These are phyloP conservation scores for Hibiscus syriacus DNA, from an alignment of 345 rosid species.

Conservation along the genomic window DNA sequence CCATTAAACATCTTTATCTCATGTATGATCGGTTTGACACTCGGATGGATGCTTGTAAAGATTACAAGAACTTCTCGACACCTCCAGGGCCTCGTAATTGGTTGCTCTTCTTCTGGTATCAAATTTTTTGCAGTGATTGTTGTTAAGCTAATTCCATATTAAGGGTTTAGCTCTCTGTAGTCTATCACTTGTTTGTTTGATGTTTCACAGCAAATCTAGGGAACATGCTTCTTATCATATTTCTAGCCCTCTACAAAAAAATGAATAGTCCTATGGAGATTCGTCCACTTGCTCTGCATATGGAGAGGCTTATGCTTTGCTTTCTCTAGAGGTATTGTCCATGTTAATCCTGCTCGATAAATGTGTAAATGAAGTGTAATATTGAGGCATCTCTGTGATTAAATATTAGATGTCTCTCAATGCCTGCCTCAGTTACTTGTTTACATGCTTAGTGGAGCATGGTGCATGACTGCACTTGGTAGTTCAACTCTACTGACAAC, in stretches of 20 bases:
- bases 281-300: slow-evolving; percentile 36
- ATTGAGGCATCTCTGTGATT: not conserved
- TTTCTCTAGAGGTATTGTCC: slow-evolving; percentile 58
- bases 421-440: not conserved
- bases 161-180: too few species aligned
- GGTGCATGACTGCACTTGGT: too few species aligned
- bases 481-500: too few species aligned
- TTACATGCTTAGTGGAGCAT: too few species aligned
- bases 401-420: not conserved
- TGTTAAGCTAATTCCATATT: too few species aligned
- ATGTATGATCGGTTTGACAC: too few species aligned
- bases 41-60: too few species aligned
- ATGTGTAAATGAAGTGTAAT: not conserved
- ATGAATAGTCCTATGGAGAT: slow-evolving; percentile 59
- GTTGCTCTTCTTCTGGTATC: too few species aligned
- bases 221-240: slow-evolving; percentile 52
- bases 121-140: too few species aligned
- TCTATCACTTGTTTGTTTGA: not conserved
- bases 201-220: slow-evolving; percentile 51
- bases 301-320: slow-evolving; percentile 51
- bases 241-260: slow-evolving; percentile 64
- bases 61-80: too few species aligned
- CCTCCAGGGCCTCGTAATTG: too few species aligned
- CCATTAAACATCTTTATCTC: too few species aligned
- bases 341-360: not conserved